Base-by-base conservation (phyloP, 2,329 filamentous ascomycete species). In the Epichloe sylvatica region DNA sequence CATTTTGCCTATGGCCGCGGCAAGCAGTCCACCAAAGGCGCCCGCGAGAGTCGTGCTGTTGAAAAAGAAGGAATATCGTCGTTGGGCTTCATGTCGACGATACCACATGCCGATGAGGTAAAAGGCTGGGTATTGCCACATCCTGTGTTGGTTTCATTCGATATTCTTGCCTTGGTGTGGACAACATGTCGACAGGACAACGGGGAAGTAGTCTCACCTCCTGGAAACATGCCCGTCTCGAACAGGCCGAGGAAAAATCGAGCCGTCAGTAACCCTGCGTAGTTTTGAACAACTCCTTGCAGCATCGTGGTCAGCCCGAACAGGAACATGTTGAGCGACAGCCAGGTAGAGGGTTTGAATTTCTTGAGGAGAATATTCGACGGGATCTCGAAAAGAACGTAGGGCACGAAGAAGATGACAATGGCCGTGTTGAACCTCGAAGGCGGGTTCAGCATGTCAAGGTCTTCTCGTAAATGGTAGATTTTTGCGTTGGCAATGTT, bases 21-120 rank as follows among this genome's bases (percentile, higher is more conserved):
- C 90, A 4, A 96, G 74, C 1, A 96, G 75, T 2, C 89, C 89
- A 41, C 87, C 89, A 59, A 95, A 96, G 0, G 88, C 86, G 34
- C 86, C 86, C 1, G 86, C 86, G 3, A 91, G 70, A 0, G 83
- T 85, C 0, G 86, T 90, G 30, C 77, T 86, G 60, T 78, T 82
- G 72, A 97, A 97, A 74, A 97, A 97, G 72, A 97, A 90, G 15
- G 83, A 86, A 68, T 90, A 96, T 33, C 92, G 81, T 60, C 88
- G 87, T 67, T 97, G 91, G 2, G 90, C 88, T 67, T 97, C 92
- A 42, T 74, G 73, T 52, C 91, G 80, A 52, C 83, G 81, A 59
- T 97, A 98, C 89, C 86, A 94, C 82, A 91, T 91, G 51, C 86
- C 81, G 53, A 89, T 81, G 7, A 90, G 69, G 60, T 89, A 85